Conservation (phyloP, 73 alveolate genomes). For the Tetrahymena elliotti region DNA sequence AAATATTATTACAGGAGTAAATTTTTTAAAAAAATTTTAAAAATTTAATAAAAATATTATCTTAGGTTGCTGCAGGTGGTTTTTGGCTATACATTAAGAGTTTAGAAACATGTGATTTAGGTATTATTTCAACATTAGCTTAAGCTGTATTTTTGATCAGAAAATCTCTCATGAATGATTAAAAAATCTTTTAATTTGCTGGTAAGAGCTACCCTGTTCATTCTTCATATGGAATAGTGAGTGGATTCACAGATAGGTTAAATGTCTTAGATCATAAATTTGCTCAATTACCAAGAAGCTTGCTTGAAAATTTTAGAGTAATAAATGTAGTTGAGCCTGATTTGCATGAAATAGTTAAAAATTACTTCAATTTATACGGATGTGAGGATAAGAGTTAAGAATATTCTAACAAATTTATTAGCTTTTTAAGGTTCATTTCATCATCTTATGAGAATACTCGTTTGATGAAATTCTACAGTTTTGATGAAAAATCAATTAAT, state of each 20-base stretch:
- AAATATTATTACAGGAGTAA: background rate
- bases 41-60: too few species aligned
- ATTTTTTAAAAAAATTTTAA: too few species aligned
- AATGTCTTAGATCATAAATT: background rate
- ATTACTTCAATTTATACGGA: background rate
- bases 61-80: background rate
- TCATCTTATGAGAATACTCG: background rate
- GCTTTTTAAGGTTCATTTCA: background rate
- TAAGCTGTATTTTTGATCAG: background rate
- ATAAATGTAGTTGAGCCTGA: background rate
- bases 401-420: background rate
- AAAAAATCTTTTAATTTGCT: background rate
- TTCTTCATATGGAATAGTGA: background rate
- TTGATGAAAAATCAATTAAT: background rate
- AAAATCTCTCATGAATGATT: background rate
- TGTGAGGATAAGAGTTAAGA: background rate
- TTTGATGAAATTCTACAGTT: background rate
- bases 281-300: background rate
- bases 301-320: background rate
- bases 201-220: background rate
- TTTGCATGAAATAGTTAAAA: background rate
- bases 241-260: background rate
- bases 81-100: background rate
- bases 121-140: background rate
- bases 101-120: background rate